These are phyloP conservation scores for Staphylotrichum tortipilum DNA, from an alignment of 495 filamentous ascomycete genomes.

Conservation along the genomic window DNA sequence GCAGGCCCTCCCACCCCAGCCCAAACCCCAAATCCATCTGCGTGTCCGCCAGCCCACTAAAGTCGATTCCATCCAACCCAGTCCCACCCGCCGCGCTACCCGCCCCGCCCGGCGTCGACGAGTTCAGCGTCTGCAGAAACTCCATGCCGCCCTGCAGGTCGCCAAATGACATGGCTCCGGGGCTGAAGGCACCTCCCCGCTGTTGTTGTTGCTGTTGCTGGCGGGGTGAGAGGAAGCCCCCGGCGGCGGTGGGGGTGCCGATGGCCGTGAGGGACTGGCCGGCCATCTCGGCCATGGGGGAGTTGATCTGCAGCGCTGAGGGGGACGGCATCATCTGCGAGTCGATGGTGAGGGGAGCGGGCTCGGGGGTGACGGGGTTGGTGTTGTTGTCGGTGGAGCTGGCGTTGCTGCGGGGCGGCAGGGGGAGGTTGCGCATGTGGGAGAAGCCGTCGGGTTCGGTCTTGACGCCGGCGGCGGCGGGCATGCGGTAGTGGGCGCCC, in stretches of 20 bases:
- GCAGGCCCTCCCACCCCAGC: constrained; percentile 57
- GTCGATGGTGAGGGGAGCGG: constrained; percentile 10
- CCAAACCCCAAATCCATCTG: constrained; percentile 67
- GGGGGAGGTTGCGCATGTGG: constrained; percentile 28
- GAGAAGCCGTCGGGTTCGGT: constrained; percentile 31
- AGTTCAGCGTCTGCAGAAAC: constrained; percentile 31
- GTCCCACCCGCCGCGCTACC: not conserved
- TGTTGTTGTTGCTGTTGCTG: constrained; percentile 12
- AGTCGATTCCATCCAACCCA: not conserved
- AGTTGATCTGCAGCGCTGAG: constrained; percentile 12
- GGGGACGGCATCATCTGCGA: constrained; percentile 3
- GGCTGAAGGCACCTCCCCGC: too few relatives aligned
- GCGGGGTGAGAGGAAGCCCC: constrained; percentile 2
- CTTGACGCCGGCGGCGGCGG: constrained; percentile 25
- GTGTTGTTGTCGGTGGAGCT: constrained; percentile 22
- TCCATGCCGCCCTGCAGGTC: constrained; percentile 42
- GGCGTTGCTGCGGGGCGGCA: constrained; percentile 25
- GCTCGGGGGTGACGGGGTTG: constrained; percentile 26
- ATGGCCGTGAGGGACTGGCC: constrained; percentile 13
- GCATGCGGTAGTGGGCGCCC: constrained; percentile 17
- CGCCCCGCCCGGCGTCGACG: not conserved
- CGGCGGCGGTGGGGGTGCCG: constrained; percentile 5
- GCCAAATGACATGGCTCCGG: constrained; percentile 23
- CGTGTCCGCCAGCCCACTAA: constrained; percentile 19
- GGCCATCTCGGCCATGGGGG: constrained; percentile 15